Evolutionary conservation across 2,329 filamentous ascomycete genomes (phyloP).

Genomic region (Botryotinia globosa): DNA sequence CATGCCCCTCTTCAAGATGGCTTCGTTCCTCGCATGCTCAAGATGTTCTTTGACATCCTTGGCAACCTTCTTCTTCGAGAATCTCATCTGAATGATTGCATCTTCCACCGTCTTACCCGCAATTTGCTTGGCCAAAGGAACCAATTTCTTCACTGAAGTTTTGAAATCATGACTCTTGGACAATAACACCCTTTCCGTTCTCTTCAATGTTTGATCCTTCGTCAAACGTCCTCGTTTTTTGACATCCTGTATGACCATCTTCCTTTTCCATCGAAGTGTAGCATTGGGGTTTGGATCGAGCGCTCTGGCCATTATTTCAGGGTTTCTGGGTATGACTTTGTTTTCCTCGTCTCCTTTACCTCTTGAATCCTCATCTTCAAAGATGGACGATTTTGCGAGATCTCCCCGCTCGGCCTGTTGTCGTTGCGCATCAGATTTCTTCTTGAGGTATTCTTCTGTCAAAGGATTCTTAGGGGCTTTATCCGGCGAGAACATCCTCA

Average conservation of each 20-base stretch:
- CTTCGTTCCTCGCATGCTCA: slow-evolving; percentile 76
- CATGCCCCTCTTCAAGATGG: slow-evolving; percentile 81
- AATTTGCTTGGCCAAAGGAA: slow-evolving; percentile 82
- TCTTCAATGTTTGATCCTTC: slow-evolving; percentile 64
- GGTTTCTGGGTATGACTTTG: slow-evolving; percentile 42
- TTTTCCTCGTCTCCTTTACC: slow-evolving; percentile 27
- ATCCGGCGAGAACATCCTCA: not conserved
- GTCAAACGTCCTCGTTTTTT: slow-evolving; percentile 64
- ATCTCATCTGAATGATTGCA: slow-evolving; percentile 90
- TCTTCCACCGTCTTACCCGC: slow-evolving; percentile 91
- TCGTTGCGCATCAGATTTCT: slow-evolving; percentile 29
- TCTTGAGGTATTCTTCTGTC: slow-evolving; percentile 56
- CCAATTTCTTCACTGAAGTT: slow-evolving; percentile 89
- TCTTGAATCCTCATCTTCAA: slow-evolving; percentile 44
- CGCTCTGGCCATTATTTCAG: slow-evolving; percentile 56
- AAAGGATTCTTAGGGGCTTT: slow-evolving; percentile 48
- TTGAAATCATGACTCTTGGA: slow-evolving; percentile 70
- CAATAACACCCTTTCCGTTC: slow-evolving; percentile 54
- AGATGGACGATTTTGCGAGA: slow-evolving; percentile 50
- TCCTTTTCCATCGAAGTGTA: slow-evolving; percentile 74
- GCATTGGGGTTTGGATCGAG: slow-evolving; percentile 73
- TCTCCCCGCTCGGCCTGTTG: slow-evolving; percentile 43
- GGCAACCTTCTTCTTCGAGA: slow-evolving; percentile 90
- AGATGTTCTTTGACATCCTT: slow-evolving; percentile 76
- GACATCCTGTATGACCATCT: slow-evolving; percentile 77